Evolutionary conservation across 768 basidiomycete genomes (phyloP), one percentile per base, ranked within the genome.

Genomic region (Suillus luteus): DNA sequence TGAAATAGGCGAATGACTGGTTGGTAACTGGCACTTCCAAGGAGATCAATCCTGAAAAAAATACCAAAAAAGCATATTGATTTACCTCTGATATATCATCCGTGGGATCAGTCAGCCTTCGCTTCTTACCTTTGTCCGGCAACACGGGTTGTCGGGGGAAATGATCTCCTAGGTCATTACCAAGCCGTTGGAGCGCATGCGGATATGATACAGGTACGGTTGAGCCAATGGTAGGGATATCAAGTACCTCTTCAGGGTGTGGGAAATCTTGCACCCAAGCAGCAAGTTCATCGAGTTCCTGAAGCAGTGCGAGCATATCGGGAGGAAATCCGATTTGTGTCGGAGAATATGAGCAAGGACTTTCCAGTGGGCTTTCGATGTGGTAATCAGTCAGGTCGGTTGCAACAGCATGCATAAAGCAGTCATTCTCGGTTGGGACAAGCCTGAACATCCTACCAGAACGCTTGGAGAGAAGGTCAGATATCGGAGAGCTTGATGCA

Each of bases 281-380:
- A 2, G 74, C 74, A 49, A 75, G 40, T 46, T 74, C 69, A 41
- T 75, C 74, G 46, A 75, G 61, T 54, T 75, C 66, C 38, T 52
- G 65, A 19, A 75, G 66, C 2, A 72, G 60, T 22, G 70, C 72
- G 37, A 52, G 68, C 69, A 76, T 71, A 55, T 75, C 74, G 33
- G 66, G 65, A 48, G 68, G 72, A 46, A 75, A 64, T n/a, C 75
- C 73, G 24, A 44, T 40, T 19, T 27, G 35, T 51, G 48, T 22
- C 17, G 31, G 31, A 17, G 60, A 61, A 31, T 54, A 59, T 17
- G 15, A 61, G 55, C 55, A 19, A 17, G 15, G 17, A 61, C 31
- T 24, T 59, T 61, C 60, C 31, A 19, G 10, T 11, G 41, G 22
- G 31, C 54, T 59, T 24, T 61, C 60, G 44, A 59, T 24, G 5